Percentiles rank a stretch among this genome's conserved stretches.
phyloP scores from a whole-genome alignment of 768 basidiomycete genomes.

The Saitozyma podzolica region DNA sequence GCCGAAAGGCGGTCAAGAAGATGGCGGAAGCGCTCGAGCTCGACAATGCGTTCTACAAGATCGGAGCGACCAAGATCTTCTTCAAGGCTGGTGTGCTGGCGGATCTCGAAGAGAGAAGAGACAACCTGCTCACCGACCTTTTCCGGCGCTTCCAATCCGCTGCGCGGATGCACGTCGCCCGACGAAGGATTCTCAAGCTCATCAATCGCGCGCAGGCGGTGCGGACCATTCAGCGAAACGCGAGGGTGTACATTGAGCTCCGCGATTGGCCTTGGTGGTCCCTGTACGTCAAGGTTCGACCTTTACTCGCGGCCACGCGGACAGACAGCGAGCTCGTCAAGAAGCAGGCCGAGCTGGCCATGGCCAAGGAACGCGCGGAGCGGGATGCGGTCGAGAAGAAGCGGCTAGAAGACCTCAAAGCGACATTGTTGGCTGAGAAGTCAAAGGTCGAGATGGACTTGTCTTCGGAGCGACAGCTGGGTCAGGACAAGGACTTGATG shows the following conservation, averaged over 20 bases:
- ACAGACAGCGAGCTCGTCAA: conserved; percentile 83
- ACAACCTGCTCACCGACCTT: conserved; percentile 80
- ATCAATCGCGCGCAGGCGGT: conserved; percentile 88
- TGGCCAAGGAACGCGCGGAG: conserved; percentile 81
- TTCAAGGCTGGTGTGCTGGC: conserved; percentile 98
- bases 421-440: conserved; percentile 81
- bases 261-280: conserved; percentile 99
- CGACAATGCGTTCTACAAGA: conserved; percentile 77
- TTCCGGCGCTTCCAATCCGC: conserved; percentile 85
- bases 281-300: conserved; percentile 93
- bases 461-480: conserved; percentile 74
- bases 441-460: conserved; percentile 75
- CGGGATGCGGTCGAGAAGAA: conserved; percentile 79
- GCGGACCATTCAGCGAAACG: conserved; percentile 90
- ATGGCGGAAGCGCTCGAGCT: conserved; percentile 89
- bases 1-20: conserved; percentile 84
- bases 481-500: conserved; percentile 76
- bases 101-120: conserved; percentile 89
- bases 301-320: conserved; percentile 84
- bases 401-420: conserved; percentile 74
- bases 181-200: conserved; percentile 90
- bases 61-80: conserved; percentile 96
- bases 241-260: conserved; percentile 82
- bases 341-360: conserved; percentile 73
- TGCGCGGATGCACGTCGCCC: conserved; percentile 78